Evolutionary conservation across 768 basidiomycete genomes (phyloP), one percentile per base, ranked within the genome.

Genomic region (Peribolospora baueri): DNA sequence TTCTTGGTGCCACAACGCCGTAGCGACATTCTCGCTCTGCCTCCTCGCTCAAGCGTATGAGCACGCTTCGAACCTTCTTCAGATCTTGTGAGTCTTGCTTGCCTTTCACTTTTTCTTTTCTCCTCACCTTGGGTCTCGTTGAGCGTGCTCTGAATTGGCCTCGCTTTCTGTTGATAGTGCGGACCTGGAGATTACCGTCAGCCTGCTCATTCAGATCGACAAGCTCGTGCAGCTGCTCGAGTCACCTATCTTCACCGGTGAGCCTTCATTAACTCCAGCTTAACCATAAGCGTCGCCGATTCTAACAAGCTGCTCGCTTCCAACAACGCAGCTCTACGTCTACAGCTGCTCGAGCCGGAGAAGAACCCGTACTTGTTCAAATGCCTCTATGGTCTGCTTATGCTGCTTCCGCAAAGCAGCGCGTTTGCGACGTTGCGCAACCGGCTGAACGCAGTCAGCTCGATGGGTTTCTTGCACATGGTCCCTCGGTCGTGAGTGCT

Each of bases 1-100:
- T 14, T 97, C 88, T 14, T 98, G 93, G 93, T 97, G 88, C 65
- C 93, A 98, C 62, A 95, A 95, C 64, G 84, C 91, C 1, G 90
- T 97, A 47, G 82, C 93, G 0, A 87, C 87, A 1, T 93, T 98
- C 65, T 87, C 93, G 1, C 74, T 98, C 5, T 98, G 93, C 66
- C 73, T 98, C 39, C 73, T 98, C 37, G 93, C 93, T 5, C 93
- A 98, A 66, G 91, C 93, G 3, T 98, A 98, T 61, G 93, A 98
- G 66, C 93, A 98, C 67, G 93, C 91, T 1, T 91, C 87, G 25
- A 95, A 90, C 66, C 74, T 98, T 3, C 72, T 98, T 13, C 81
- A 85, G 58, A 97, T 93, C 57, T 95, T 98, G 91, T 88, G 65
- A 57, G 79, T 66, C 36, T 41, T 7, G 8, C 50, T 58, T 67